Evolutionary conservation across 2,329 filamentous ascomycete species (phyloP), one percentile per base, ranked within the genome.

Genomic region (Fusarium nodosum): DNA sequence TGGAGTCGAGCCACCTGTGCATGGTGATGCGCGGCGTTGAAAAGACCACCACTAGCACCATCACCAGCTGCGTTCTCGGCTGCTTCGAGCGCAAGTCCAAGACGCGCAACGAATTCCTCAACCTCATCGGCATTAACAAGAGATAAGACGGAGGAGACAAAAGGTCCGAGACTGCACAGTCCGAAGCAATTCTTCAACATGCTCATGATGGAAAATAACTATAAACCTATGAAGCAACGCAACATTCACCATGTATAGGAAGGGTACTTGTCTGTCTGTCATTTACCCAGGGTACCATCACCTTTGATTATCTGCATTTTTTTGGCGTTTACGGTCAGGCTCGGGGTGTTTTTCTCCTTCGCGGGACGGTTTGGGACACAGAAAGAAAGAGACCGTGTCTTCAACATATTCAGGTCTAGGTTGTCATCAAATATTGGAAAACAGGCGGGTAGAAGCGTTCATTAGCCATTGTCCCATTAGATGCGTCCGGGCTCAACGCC

Each of bases 1-100:
- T 99, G 91, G 96, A 99, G 77, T 97, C 93, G 16, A 94, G 90
- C 76, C 96, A 99, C 82, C 84, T 98, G 47, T 99, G 96, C 84
- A 99, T 98, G 95, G 94, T 97, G 18, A 98, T 97, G 94, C 89
- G 96, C 47, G 96, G 96, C n/a, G 95, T 99, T 12, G 89, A 97
- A 78, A 97, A 99, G 85, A 94, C 93, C 0, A 88, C 86, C 41
- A 90, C 92, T 52, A 91, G 88, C 20, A 98, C 96, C 9, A 96
- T 97, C 38, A 99, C 96, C 20, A 97, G 94, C 83, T 98, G 95
- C 79, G 97, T 99, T 82, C 87, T 98, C n/a, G 96, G 96, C 39
- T 94, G 94, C 75, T 97, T 99, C 85, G 91, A 97, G 77, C 91
- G 90, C 64, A 93, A 93, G 74, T 93, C 93, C 65, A 97, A 97